Percentiles rank a stretch among this genome's conserved stretches.
These are phyloP conservation scores for Erigeron philadelphicus DNA, from an alignment of 140 eudicot species.

Conservation along the genomic window DNA sequence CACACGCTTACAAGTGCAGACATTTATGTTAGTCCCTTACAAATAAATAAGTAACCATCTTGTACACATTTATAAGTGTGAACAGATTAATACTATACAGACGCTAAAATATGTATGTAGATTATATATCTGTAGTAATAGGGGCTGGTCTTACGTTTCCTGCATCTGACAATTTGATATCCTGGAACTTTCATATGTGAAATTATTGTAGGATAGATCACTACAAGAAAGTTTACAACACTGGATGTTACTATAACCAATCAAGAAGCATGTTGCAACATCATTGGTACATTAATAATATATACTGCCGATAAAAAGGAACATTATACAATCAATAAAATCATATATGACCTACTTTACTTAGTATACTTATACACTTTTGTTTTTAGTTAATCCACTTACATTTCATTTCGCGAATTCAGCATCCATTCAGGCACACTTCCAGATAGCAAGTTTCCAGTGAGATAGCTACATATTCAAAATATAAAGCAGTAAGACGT, in stretches of 20 bases:
- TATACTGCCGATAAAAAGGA: neutral
- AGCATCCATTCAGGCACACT: slow-evolving; percentile 55
- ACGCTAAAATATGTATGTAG: too few relatives aligned
- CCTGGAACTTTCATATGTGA: slow-evolving; percentile 29
- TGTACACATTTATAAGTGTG: too few relatives aligned
- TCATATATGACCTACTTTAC: neutral
- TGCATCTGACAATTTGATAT: slow-evolving; percentile 30
- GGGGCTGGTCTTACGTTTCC: slow-evolving; percentile 36
- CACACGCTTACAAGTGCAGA: too few relatives aligned
- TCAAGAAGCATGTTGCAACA: neutral
- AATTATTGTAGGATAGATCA: slow-evolving; percentile 74
- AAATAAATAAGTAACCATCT: too few relatives aligned
- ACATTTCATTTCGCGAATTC: slow-evolving; percentile 35
- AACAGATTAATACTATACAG: too few relatives aligned
- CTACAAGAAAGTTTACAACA: slow-evolving; percentile 33
- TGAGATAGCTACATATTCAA: slow-evolving; percentile 42
- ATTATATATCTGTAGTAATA: too few relatives aligned
- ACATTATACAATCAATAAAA: neutral
- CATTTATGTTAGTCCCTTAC: too few relatives aligned
- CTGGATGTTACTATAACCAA: slow-evolving; percentile 12
- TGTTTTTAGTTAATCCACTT: slow-evolving; percentile 17
- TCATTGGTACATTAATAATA: neutral
- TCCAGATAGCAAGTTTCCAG: slow-evolving; percentile 65
- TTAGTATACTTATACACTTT: slow-evolving; percentile 15
- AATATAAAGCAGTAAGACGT: slow-evolving; percentile 3